Percentiles rank a stretch among this genome's conserved stretches.
phyloP scores from a whole-genome alignment of 2,329 filamentous ascomycete genomes.

The Ophiostoma quercus region DNA sequence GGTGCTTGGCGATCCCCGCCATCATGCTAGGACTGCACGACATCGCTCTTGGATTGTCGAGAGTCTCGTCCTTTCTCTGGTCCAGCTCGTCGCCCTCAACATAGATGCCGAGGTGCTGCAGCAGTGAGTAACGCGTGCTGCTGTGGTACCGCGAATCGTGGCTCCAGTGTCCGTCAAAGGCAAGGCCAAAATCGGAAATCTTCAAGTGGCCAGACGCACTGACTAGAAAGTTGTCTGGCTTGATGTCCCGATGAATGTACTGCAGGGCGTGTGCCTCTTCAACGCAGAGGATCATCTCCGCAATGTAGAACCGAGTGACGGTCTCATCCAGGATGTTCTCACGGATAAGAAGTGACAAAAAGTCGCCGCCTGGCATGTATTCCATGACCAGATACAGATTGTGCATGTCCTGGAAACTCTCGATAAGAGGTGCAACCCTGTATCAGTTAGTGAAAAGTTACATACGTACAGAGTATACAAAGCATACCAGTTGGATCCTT shows the following conservation, averaged over 20 bases:
- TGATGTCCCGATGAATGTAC: slow-evolving; percentile 94
- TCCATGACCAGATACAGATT: slow-evolving; percentile 95
- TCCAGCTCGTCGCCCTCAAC: slow-evolving; percentile 72
- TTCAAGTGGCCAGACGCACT: slow-evolving; percentile 83
- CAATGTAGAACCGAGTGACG: slow-evolving; percentile 78
- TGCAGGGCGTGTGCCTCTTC: slow-evolving; percentile 83
- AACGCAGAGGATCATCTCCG: slow-evolving; percentile 93
- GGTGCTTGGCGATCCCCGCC: slow-evolving; percentile 37
- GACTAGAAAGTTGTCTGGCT: slow-evolving; percentile 95
- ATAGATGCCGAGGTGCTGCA: slow-evolving; percentile 69
- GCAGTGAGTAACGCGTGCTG: slow-evolving; percentile 70
- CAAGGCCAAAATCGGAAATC: slow-evolving; percentile 92
- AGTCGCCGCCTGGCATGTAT: slow-evolving; percentile 95
- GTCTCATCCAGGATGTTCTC: slow-evolving; percentile 77
- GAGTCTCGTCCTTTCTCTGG: slow-evolving; percentile 34
- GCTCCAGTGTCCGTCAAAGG: slow-evolving; percentile 92
- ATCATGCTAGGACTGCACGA: slow-evolving; percentile 40
- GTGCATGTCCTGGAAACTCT: slow-evolving; percentile 80
- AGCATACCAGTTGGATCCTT: slow-evolving; percentile 71
- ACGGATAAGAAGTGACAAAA: slow-evolving; percentile 77
- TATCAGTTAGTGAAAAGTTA: neutral
- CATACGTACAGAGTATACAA: neutral
- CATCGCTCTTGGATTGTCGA: slow-evolving; percentile 13
- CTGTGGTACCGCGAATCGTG: slow-evolving; percentile 86
- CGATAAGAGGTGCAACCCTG: slow-evolving; percentile 78